Base-by-base conservation (phyloP, 768 basidiomycete genomes). In the Boletus tylopilopsis region DNA sequence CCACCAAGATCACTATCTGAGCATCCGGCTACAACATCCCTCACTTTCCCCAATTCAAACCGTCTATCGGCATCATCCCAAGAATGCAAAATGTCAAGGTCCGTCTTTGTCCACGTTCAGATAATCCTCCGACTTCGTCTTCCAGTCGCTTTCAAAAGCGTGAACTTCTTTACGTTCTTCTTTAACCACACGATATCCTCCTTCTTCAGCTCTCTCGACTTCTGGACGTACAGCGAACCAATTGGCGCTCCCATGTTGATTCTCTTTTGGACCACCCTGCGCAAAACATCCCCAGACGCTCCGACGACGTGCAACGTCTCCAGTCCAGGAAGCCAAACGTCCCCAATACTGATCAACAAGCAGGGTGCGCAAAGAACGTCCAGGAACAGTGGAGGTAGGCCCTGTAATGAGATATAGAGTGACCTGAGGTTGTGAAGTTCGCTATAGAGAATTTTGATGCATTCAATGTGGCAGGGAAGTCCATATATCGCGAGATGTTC, bases 401-500 rank as follows among this genome's bases (percentile, higher is more conserved):
- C 0, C 3, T 2, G 12, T 2, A n/a, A 12, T 16, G 22, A 23
- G 18, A 34, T 10, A 7, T 66, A 64, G 42, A 87, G 63, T 39
- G 61, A 52, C 51, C 69, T 64, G 22, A 89, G 64, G 42, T 75
- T 75, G 3, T 56, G 63, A 21, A 87, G 71, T 54, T 81, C 75
- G 18, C 56, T 65, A 47, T 79, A 73, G 59, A 85, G 23, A 5
- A 16, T 9, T 7, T 9, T 16, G n/a, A 71, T 53, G 23, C 65
- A 64, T 0, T 57, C 45, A 18, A 47, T 27, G 44, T 67, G 64
- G 58, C 78, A 80, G 1, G 74, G 74, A 35, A 86, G 66, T 15
- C 73, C 74, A 1, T 71, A 60, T 35, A 89, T 63, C 60, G 81
- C 80, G 43, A 87, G 69, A 48, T 70, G 64, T 45, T 78, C 70